Base-by-base conservation (phyloP, 2,329 filamentous ascomycete genomes). In the Fusarium torreyae region DNA sequence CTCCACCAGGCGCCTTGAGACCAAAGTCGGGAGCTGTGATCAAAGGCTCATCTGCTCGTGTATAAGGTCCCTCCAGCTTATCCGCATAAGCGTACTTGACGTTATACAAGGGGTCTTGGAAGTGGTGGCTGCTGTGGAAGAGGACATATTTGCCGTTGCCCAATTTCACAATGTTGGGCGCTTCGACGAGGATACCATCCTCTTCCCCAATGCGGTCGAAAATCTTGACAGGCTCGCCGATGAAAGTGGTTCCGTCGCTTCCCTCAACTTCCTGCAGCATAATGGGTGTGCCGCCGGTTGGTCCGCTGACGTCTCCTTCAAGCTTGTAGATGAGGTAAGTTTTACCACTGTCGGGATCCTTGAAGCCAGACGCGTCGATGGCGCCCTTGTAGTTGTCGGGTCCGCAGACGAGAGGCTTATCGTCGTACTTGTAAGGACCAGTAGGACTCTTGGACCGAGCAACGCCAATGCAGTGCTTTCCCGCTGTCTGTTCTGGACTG, bases 111-210 rank as follows among this genome's bases (percentile, higher is more conserved):
- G 40, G 38, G 18, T 65, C 46, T 0, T 56, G 45, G 10, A 65
- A 65, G n/a, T 52, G 22, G 6, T 63, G 52, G 6, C 59, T 52
- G 52, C 62, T 65, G 6, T 57, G 64, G 52, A 65, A 64, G 4
- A 64, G 7, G 1, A 64, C 52, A 0, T 64, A 65, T 33, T 46
- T 57, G 2, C 62, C 59, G 5, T 48, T 65, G 11, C 48, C 44
- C 1, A 65, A n/a, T 0, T 33, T 18, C 1, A 64, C 53, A 3
- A 65, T 52, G 18, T 65, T 64, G 17, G 59, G 62, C 4, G 62
- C 59, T 26, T 65, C 62, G 0, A 63, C 34, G 0, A 57, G 54
- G 5, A 52, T 34, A 0, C 60, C 62, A 2, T 65, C 62, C 17
- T 65, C 52, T 7, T 42, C 43, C 2, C 44, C 52, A 7, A 65